Evolutionary conservation across 345 rosid genomes (phyloP).

Genomic region (Abelmoschus esculentus): DNA sequence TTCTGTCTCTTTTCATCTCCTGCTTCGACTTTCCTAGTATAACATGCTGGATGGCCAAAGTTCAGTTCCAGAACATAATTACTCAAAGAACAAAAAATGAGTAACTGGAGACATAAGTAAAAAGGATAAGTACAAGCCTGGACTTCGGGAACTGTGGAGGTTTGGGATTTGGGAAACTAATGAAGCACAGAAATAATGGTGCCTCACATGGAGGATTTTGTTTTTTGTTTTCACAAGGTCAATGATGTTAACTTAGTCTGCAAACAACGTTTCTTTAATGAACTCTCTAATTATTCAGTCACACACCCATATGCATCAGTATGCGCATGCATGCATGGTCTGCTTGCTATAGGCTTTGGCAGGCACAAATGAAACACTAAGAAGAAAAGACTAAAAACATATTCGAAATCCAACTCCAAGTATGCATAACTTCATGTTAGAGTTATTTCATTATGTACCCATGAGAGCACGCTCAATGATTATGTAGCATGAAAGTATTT

Average conservation of each 20-base stretch:
- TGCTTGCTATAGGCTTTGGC: conserved; percentile 9
- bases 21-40: conserved; percentile 3
- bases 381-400: background rate
- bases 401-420: background rate
- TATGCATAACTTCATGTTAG: background rate
- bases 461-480: conserved; percentile 52
- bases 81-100: no score
- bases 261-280: conserved; percentile 22
- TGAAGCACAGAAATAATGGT: conserved; percentile 20
- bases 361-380: conserved; percentile 10
- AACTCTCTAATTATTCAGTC: conserved; percentile 26
- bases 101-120: background rate
- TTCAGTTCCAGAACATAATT: no score
- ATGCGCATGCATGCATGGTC: conserved; percentile 23
- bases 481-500: conserved; percentile 23
- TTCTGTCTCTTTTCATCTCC: conserved; percentile 2
- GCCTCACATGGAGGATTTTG: conserved; percentile 22
- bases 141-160: conserved; percentile 22
- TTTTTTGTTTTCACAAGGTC: conserved; percentile 18
- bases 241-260: conserved; percentile 21
- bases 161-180: conserved; percentile 15
- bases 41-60: background rate
- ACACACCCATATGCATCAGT: conserved; percentile 10
- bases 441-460: conserved; percentile 22
- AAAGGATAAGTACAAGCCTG: background rate